Base-by-base conservation (phyloP, 306 rosid species). In the Phaseolus lunatus region DNA sequence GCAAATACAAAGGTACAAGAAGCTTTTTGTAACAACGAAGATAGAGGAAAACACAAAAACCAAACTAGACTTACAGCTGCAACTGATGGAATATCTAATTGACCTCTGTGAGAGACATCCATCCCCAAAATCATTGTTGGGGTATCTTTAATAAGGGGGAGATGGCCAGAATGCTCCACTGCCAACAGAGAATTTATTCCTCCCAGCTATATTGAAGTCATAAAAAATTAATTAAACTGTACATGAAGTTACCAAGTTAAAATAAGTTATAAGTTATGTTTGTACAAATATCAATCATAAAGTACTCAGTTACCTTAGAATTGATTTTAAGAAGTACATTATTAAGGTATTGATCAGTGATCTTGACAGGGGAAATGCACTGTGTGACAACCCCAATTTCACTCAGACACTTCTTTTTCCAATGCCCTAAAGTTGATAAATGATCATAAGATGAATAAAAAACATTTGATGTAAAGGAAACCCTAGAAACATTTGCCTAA, bases 51-150 rank as follows among this genome's bases (percentile, higher is more conserved):
- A 58, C 11, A 66, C 35, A 41, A 62, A n/a, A 59, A 43, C 33
- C 66, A 50, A 26, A 63, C 63, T 74, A 75, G 76, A 47, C 76
- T 73, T 85, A 94, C 98, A 22, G 98, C 98, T 49, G 97, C 96
- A 73, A 95, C 76, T 19, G 97, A 95, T 78, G 98, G 97, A 70
- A 77, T 35, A 71, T 90, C 95, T 80, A 95, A 84, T 57, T 63
- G 87, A 50, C 93, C 89, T 62, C 91, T 88, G 54, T 92, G 98
- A 33, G 97, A 95, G 24, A 92, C 97, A 79, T 95, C 98, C 93
- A 95, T 90, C 47, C 98, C 98, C 87, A 95, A 79, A 83, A 94
- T 94, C 89, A 94, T 69, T 2, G 98, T 94, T 50, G 98, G 95
- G 66, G 85, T 84, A 81, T 90, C 96, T 74, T 85, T 88, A 37